Evolutionary conservation across 257 asterid genomes (phyloP).

Genomic region (Dorcoceras hygrometricum): DNA sequence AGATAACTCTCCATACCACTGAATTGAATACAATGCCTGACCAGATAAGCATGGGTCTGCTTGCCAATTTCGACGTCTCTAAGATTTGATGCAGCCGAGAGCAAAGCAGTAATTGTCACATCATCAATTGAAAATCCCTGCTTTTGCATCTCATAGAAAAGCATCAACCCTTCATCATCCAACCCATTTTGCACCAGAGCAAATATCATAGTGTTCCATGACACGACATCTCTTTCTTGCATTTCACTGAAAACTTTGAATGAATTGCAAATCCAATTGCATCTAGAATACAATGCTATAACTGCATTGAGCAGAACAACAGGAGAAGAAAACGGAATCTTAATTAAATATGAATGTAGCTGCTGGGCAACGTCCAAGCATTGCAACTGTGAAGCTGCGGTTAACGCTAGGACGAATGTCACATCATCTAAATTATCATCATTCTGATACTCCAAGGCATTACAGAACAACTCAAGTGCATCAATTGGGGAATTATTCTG

Average conservation of each 20-base stretch:
- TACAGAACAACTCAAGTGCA: slow-evolving; percentile 51
- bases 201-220: slow-evolving; percentile 81
- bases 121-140: slow-evolving; percentile 46
- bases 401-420: slow-evolving; percentile 57
- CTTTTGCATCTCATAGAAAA: slow-evolving; percentile 66
- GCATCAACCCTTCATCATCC: slow-evolving; percentile 70
- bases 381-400: slow-evolving; percentile 68
- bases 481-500: slow-evolving; percentile 45
- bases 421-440: slow-evolving; percentile 48
- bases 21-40: slow-evolving; percentile 54
- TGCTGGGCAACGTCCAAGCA: slow-evolving; percentile 45
- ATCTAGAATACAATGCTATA: slow-evolving; percentile 59
- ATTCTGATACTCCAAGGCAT: slow-evolving; percentile 45
- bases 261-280: slow-evolving; percentile 45
- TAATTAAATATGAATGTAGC: slow-evolving; percentile 60
- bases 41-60: slow-evolving; percentile 66
- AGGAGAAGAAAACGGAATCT: slow-evolving; percentile 40
- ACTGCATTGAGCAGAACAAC: slow-evolving; percentile 50
- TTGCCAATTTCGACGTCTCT: slow-evolving; percentile 53
- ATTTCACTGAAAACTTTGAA: slow-evolving; percentile 54
- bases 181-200: slow-evolving; percentile 63
- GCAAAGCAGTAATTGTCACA: slow-evolving; percentile 63
- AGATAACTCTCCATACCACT: slow-evolving; percentile 73
- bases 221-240: slow-evolving; percentile 64
- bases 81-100: slow-evolving; percentile 75